These are phyloP conservation scores for Hypoxylon crocopeplum DNA, from an alignment of 495 filamentous ascomycete genomes.

Conservation along the genomic window DNA sequence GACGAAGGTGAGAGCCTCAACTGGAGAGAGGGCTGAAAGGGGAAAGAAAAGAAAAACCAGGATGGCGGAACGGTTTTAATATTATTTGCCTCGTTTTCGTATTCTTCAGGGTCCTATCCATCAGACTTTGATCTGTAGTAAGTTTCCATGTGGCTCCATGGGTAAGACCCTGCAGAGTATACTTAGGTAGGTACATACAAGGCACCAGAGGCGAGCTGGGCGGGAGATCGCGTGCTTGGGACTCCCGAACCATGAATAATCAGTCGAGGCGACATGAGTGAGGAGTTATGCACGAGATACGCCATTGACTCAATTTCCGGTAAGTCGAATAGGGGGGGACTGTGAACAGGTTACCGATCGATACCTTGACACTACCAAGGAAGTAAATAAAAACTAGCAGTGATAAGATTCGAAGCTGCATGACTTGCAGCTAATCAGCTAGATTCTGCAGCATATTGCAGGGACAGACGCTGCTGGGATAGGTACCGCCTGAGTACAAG, in stretches of 20 bases:
- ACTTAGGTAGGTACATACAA: no score
- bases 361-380: neutral
- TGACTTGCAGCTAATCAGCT: no score
- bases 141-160: slow-evolving; percentile 35
- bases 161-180: slow-evolving; percentile 8
- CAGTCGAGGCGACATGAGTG: no score
- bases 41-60: slow-evolving; percentile 5
- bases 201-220: no score
- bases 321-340: no score
- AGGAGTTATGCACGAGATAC: no score
- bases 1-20: no score
- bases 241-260: no score
- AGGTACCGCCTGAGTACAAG: slow-evolving; percentile 7
- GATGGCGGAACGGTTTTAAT: slow-evolving; percentile 29
- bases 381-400: neutral
- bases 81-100: slow-evolving; percentile 37
- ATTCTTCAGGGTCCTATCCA: slow-evolving; percentile 26
- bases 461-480: neutral
- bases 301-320: no score
- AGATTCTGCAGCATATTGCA: no score
- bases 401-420: neutral
- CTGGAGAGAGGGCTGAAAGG: slow-evolving; percentile 14
- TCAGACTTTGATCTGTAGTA: slow-evolving; percentile 1
- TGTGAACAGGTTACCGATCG: no score
- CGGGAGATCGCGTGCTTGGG: no score